phyloP scores from a whole-genome alignment of 257 asterid species.

The Jacaranda mimosifolia region DNA sequence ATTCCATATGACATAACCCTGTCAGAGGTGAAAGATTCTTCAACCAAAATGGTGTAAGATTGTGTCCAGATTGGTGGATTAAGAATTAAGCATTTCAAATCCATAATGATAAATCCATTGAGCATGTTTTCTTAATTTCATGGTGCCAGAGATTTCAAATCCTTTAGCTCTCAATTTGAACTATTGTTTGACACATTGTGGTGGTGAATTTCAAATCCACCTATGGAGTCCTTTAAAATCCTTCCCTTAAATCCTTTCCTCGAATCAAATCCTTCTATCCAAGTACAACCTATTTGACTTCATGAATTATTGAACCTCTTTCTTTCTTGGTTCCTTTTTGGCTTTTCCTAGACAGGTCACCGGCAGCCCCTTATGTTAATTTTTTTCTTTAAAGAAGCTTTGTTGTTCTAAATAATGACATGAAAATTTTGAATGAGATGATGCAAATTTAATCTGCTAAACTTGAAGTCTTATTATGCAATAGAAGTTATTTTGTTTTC shows the following conservation, averaged over 20 bases:
- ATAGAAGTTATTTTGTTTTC: not conserved
- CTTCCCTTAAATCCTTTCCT: too few relatives aligned
- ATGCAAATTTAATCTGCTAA: slow-evolving; percentile 2
- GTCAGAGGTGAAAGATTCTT: not conserved
- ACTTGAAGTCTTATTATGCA: not conserved
- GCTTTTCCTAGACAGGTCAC: not conserved
- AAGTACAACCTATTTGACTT: not conserved
- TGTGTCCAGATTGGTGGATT: too few relatives aligned
- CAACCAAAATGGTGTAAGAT: not conserved
- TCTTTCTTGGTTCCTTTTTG: not conserved
- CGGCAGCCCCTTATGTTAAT: not conserved
- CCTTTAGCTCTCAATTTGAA: too few relatives aligned
- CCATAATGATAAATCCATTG: too few relatives aligned
- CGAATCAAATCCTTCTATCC: too few relatives aligned
- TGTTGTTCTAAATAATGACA: not conserved
- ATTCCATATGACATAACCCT: not conserved
- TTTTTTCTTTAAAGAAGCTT: not conserved
- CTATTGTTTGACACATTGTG: too few relatives aligned
- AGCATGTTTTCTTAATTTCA: too few relatives aligned
- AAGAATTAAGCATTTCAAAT: too few relatives aligned
- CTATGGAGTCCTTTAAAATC: too few relatives aligned
- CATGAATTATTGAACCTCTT: not conserved
- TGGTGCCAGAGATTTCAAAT: too few relatives aligned
- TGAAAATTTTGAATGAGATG: not conserved
- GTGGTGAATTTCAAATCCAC: too few relatives aligned